These are phyloP conservation scores for Elsinoe australis DNA, from an alignment of 2,329 filamentous ascomycete genomes.

Conservation along the genomic window DNA sequence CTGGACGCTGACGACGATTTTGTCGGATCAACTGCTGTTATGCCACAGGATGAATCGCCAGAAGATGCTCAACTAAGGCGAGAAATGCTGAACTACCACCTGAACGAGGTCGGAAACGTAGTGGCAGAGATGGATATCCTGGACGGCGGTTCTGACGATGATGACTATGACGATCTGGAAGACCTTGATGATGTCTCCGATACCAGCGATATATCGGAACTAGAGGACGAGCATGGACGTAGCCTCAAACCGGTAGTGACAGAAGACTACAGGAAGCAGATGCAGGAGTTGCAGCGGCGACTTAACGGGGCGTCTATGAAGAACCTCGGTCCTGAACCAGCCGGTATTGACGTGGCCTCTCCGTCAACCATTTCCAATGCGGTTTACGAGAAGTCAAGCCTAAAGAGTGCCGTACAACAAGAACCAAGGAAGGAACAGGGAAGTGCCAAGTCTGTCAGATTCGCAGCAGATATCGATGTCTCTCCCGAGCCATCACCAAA, in stretches of 20 bases:
- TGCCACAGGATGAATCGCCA: conserved; percentile 65
- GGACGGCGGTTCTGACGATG: conserved; percentile 46
- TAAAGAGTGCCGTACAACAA: conserved; percentile 29
- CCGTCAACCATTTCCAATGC: not conserved
- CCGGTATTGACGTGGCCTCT: not conserved
- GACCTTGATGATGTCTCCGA: conserved; percentile 35
- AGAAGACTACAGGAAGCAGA: conserved; percentile 68
- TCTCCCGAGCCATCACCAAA: conserved; percentile 33
- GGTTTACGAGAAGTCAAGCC: conserved; percentile 22
- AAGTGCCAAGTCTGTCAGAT: conserved; percentile 66
- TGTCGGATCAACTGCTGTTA: conserved; percentile 43
- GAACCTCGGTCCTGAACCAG: conserved; percentile 47
- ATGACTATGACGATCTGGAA: conserved; percentile 44
- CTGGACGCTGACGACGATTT: conserved; percentile 38
- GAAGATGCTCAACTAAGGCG: conserved; percentile 74
- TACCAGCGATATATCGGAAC: conserved; percentile 48
- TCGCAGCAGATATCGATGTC: conserved; percentile 67
- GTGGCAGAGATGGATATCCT: conserved; percentile 88
- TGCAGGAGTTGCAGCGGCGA: conserved; percentile 76
- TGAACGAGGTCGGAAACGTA: conserved; percentile 81
- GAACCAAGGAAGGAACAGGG: conserved; percentile 45
- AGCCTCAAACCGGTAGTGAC: conserved; percentile 59
- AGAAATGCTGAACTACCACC: conserved; percentile 84
- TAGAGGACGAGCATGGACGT: conserved; percentile 70
- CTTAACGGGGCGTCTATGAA: conserved; percentile 54